A percentile compares a stretch with the other conserved stretches of the same genome.
These are phyloP conservation scores for Udeniomyces megalosporus DNA, from an alignment of 768 basidiomycete species.

Conservation along the genomic window DNA sequence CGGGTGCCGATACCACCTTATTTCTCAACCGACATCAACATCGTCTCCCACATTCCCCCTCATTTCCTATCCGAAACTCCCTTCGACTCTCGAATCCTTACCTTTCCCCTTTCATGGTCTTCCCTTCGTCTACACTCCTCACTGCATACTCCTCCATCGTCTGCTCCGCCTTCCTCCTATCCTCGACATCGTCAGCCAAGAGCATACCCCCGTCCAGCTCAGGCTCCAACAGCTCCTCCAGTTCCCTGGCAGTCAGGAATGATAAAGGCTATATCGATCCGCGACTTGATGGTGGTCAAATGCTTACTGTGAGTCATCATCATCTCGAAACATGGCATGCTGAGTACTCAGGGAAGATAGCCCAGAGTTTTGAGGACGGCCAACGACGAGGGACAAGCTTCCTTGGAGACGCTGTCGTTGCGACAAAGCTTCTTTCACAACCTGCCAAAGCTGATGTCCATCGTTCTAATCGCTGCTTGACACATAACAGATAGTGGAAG, in stretches of 20 bases:
- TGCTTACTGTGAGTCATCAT: constrained; percentile 6
- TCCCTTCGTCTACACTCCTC: not conserved
- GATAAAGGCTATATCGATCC: not conserved
- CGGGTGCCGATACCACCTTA: no score
- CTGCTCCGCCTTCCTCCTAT: not conserved
- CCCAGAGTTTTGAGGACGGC: not conserved
- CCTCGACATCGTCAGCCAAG: not conserved
- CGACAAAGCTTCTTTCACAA: not conserved
- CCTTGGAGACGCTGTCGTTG: not conserved
- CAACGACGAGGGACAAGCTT: not conserved
- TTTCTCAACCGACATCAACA: no score
- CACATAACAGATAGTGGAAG: constrained; percentile 5
- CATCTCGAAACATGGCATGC: not conserved
- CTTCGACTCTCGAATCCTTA: no score
- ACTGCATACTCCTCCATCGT: not conserved
- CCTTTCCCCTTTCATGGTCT: not conserved
- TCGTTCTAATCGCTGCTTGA: not conserved
- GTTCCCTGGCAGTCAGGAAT: not conserved
- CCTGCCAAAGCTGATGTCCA: not conserved
- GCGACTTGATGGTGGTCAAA: not conserved
- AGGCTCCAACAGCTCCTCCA: not conserved
- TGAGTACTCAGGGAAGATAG: no score
- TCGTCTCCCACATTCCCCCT: no score
- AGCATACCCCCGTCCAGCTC: not conserved
- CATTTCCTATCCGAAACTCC: no score